Conservation (phyloP, 2,329 filamentous ascomycete genomes). For the Pseudogymnoascus sp. region DNA sequence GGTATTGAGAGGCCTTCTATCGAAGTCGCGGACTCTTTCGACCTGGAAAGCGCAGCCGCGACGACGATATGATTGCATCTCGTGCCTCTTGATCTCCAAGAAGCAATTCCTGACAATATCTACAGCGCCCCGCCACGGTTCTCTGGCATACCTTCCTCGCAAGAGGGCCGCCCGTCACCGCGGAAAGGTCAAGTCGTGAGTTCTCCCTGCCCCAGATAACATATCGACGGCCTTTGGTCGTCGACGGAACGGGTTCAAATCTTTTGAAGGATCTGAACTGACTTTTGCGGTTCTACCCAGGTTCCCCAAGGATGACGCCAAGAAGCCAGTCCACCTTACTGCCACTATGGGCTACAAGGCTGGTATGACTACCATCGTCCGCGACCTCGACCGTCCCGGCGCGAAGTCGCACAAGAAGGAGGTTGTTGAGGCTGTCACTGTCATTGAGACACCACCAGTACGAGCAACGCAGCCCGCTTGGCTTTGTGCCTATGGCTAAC, state of each 20-base stretch:
- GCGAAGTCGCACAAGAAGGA: constrained; percentile 99
- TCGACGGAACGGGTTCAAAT: constrained; percentile 23
- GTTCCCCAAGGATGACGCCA: constrained; percentile 99
- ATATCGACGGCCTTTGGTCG: constrained; percentile 12
- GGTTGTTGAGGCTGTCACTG: constrained; percentile 77
- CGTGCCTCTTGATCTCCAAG: not conserved
- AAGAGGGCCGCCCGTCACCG: constrained; percentile 92
- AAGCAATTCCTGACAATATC: constrained; percentile 3
- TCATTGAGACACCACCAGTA: constrained; percentile 94
- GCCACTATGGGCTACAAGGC: constrained; percentile 99
- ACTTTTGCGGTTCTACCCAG: constrained; percentile 37
- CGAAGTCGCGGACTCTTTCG: constrained; percentile 2
- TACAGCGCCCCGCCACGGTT: constrained; percentile 89
- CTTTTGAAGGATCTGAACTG: constrained; percentile 13
- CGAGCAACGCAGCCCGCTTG: constrained; percentile 76
- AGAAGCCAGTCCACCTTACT: constrained; percentile 98
- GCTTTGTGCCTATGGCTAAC: constrained; percentile 65
- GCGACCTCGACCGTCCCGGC: constrained; percentile 95
- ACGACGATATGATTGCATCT: constrained; percentile 5
- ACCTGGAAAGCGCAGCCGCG: constrained; percentile 6
- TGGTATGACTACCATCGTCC: constrained; percentile 99
- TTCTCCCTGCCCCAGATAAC: constrained; percentile 26
- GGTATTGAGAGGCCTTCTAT: not conserved
- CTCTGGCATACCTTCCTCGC: constrained; percentile 75
- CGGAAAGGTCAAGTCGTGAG: constrained; percentile 97